Percentiles rank a stretch among this genome's conserved stretches.
phyloP scores from a whole-genome alignment of 1,139 yeast species.

The Suhomyces anneliseae region DNA sequence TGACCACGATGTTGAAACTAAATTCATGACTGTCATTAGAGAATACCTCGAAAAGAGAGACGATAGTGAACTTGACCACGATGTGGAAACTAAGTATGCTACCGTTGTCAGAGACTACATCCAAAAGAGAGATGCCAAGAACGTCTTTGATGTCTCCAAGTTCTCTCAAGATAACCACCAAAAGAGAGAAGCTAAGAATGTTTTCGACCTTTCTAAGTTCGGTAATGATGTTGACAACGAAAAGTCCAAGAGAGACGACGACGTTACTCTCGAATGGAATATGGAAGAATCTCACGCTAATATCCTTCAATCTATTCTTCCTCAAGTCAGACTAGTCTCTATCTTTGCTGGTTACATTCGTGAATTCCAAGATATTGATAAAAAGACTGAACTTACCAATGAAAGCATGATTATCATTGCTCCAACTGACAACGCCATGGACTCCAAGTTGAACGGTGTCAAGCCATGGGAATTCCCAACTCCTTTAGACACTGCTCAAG shows the following conservation, averaged over 20 bases:
- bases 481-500: slow-evolving; percentile 30
- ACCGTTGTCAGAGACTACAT: not conserved
- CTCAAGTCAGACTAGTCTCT: slow-evolving; percentile 46
- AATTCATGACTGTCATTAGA: no score
- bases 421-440: slow-evolving; percentile 59
- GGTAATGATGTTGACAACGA: not conserved
- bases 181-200: slow-evolving; percentile 25
- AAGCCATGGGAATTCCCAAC: slow-evolving; percentile 76
- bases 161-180: slow-evolving; percentile 10
- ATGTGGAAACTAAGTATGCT: no score
- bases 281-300: slow-evolving; percentile 11
- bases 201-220: slow-evolving; percentile 6
- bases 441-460: slow-evolving; percentile 26
- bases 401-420: slow-evolving; percentile 54
- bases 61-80: no score
- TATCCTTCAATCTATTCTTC: slow-evolving; percentile 37
- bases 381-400: slow-evolving; percentile 38
- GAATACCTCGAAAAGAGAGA: no score
- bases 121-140: slow-evolving; percentile 16
- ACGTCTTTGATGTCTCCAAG: slow-evolving; percentile 19
- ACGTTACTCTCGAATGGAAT: not conserved
- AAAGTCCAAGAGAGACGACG: slow-evolving; percentile 2
- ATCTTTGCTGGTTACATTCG: slow-evolving; percentile 58
- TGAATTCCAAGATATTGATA: slow-evolving; percentile 46
- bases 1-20: no score